phyloP scores from a whole-genome alignment of 495 filamentous ascomycete species.

The Rhizodiscina lignyota region DNA sequence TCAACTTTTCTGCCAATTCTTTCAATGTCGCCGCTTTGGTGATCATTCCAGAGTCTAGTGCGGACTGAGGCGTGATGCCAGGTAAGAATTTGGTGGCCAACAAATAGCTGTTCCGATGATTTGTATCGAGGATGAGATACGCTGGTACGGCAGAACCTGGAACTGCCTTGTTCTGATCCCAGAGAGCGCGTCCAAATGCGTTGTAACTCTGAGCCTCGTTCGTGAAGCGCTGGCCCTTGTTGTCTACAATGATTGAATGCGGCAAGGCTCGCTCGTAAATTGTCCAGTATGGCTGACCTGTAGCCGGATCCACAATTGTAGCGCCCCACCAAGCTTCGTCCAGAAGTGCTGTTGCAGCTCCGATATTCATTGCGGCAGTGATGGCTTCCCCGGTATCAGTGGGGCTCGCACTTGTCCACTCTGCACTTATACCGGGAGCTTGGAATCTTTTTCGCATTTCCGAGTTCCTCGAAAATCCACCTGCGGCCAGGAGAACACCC shows the following conservation, averaged over 20 bases:
- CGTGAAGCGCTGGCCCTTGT: constrained; percentile 11
- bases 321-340: constrained; percentile 6
- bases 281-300: neutral
- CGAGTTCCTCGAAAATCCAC: constrained; percentile 11
- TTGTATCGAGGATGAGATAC: constrained; percentile 11
- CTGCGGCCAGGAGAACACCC: constrained; percentile 12
- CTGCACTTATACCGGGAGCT: too few species aligned
- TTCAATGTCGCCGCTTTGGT: constrained; percentile 24
- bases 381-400: constrained; percentile 3
- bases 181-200: constrained; percentile 3
- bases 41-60: constrained; percentile 2
- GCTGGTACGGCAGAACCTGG: constrained; percentile 7
- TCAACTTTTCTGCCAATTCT: constrained; percentile 25
- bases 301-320: neutral
- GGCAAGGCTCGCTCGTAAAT: constrained; percentile 10
- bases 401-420: neutral
- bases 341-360: constrained; percentile 5
- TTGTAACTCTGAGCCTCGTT: constrained; percentile 14
- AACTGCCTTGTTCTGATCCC: constrained; percentile 3
- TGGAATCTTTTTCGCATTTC: constrained; percentile 3
- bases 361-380: constrained; percentile 3
- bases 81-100: too few species aligned
- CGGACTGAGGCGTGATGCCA: constrained; percentile 1
- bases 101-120: constrained; percentile 10
- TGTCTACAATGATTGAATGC: constrained; percentile 15